Evolutionary conservation across 164 flowering plant species (phyloP).

Genomic region (Tetrastigma voinierianum): DNA sequence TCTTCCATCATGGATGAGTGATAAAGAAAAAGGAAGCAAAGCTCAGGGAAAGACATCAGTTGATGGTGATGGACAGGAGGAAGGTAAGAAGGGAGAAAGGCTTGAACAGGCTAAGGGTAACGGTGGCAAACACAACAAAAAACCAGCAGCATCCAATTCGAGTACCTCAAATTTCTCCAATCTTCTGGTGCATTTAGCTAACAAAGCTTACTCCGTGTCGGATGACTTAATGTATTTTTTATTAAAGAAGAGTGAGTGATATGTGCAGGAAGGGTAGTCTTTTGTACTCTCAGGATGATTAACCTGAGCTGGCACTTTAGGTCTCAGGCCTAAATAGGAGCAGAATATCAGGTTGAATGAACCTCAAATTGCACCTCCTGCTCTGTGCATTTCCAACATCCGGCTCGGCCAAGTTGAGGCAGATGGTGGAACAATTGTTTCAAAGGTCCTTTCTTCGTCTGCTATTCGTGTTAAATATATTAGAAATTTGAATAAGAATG

Average conservation of each 20-base stretch:
- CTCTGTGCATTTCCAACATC: slow-evolving; percentile 87
- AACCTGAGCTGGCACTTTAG: slow-evolving; percentile 78
- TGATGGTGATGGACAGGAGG: slow-evolving; percentile 17
- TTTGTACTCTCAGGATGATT: slow-evolving; percentile 91
- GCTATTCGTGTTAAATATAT: background rate
- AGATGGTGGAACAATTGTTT: slow-evolving; percentile 83
- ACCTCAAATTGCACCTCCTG: slow-evolving; percentile 78
- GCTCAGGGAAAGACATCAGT: slow-evolving; percentile 26
- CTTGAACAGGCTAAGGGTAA: slow-evolving; percentile 10
- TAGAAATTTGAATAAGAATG: no score
- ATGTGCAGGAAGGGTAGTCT: slow-evolving; percentile 82
- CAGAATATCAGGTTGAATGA: slow-evolving; percentile 85
- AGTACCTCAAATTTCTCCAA: slow-evolving; percentile 36
- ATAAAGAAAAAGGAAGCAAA: slow-evolving; percentile 26
- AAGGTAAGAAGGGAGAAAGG: slow-evolving; percentile 2
- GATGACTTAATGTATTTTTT: background rate
- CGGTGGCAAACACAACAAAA: slow-evolving; percentile 11
- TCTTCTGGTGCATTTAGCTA: slow-evolving; percentile 60
- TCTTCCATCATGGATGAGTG: slow-evolving; percentile 82
- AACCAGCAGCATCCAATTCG: slow-evolving; percentile 11
- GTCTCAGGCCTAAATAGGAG: slow-evolving; percentile 91
- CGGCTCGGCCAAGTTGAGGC: slow-evolving; percentile 90
- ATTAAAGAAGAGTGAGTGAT: background rate
- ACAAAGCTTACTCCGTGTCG: no score
- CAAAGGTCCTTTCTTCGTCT: slow-evolving; percentile 54